A percentile compares a stretch with the other conserved stretches of the same genome.
Conservation (phyloP, 2,329 filamentous ascomycete genomes). For the Fusarium decemcellulare region DNA sequence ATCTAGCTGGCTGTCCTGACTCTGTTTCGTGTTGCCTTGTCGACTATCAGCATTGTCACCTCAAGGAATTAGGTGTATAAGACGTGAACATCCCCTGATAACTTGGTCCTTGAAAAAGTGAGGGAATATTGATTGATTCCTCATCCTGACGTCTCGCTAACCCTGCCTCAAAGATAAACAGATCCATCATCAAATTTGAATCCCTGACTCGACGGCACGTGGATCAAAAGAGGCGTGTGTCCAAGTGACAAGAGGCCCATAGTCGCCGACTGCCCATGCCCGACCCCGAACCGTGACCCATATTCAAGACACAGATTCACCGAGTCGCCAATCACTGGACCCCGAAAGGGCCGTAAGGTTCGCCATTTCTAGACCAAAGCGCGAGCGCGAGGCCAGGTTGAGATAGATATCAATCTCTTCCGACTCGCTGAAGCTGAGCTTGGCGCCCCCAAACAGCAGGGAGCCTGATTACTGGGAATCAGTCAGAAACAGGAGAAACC, state of each 20-base stretch:
- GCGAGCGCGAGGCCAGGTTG: slow-evolving; percentile 12
- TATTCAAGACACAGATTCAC: slow-evolving; percentile 2
- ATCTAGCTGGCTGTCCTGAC: background rate
- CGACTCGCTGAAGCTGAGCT: slow-evolving; percentile 14
- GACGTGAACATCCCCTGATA: background rate
- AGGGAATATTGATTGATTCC: background rate
- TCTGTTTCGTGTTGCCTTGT: background rate
- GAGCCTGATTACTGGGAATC: background rate
- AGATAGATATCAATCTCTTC: slow-evolving; percentile 25
- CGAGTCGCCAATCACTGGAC: background rate
- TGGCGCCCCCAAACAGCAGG: slow-evolving; percentile 7
- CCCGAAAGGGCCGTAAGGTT: slow-evolving; percentile 3
- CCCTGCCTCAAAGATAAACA: background rate
- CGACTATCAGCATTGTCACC: no score
- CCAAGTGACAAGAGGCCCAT: slow-evolving; percentile 10
- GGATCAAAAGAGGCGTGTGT: slow-evolving; percentile 14
- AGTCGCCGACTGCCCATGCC: slow-evolving; percentile 11
- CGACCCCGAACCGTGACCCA: slow-evolving; percentile 12
- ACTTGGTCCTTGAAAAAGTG: background rate
- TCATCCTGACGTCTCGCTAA: background rate
- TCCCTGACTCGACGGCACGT: background rate
- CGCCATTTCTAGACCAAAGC: slow-evolving; percentile 1
- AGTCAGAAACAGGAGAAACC: background rate
- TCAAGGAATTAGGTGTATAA: background rate
- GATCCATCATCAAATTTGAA: background rate